Conservation (phyloP, 179 eudicot species). For the Silene noctiflora region DNA sequence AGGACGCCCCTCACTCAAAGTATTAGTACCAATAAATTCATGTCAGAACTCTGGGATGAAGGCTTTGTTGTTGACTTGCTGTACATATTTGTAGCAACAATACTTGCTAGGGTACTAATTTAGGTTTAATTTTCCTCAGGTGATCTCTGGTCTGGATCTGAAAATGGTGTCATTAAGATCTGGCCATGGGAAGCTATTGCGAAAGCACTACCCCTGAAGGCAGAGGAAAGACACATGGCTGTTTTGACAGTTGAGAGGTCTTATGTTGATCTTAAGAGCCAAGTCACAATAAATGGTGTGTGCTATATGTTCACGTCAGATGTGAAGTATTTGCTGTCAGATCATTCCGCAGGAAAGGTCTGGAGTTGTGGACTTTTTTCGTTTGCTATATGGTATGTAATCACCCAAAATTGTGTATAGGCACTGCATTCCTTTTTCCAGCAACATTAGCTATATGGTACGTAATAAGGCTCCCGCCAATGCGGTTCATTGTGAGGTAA, state of each 20-base stretch:
- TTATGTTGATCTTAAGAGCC: constrained; percentile 83
- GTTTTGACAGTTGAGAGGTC: constrained; percentile 65
- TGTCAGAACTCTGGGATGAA: background rate
- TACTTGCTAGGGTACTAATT: constrained; percentile 12
- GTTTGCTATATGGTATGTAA: constrained; percentile 79
- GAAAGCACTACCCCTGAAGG: constrained; percentile 52
- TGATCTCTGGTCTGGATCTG: constrained; percentile 93
- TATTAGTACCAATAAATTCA: background rate
- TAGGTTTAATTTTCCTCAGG: constrained; percentile 43
- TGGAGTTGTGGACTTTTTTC: constrained; percentile 82
- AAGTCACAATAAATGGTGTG: constrained; percentile 54
- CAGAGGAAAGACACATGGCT: constrained; percentile 80
- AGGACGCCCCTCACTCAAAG: background rate
- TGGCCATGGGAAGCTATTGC: constrained; percentile 95
- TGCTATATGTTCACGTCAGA: constrained; percentile 68
- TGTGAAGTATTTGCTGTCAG: constrained; percentile 67
- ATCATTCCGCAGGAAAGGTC: constrained; percentile 69
- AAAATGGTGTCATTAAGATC: constrained; percentile 69
- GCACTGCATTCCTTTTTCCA: background rate
- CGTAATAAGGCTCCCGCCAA: too few species aligned
- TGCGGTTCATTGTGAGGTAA: too few species aligned
- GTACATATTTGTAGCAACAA: background rate
- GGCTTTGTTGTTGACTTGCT: background rate
- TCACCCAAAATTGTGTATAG: constrained; percentile 8
- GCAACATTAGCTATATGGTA: too few species aligned